These are phyloP conservation scores for Zalerion maritima DNA, from an alignment of 495 filamentous ascomycete genomes.

Conservation along the genomic window DNA sequence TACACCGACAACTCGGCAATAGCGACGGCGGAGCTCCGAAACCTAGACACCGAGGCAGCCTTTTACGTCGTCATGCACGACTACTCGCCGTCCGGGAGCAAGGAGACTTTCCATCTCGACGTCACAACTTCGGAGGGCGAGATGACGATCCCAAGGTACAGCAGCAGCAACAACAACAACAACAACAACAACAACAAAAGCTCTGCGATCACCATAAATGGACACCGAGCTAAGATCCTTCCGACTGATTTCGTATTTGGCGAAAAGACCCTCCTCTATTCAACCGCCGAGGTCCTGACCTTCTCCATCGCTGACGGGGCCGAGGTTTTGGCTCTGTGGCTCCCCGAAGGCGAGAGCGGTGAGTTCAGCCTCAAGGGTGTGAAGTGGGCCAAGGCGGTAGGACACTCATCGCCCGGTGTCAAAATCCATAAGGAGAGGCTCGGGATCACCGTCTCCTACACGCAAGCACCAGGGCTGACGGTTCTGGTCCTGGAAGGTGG, in stretches of 20 bases:
- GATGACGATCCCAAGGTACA: conserved; percentile 25
- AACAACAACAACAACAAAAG: conserved; percentile 8
- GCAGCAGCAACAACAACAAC: not conserved
- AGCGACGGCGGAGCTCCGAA: conserved; percentile 35
- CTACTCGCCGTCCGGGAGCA: conserved; percentile 27
- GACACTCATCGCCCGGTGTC: conserved; percentile 23
- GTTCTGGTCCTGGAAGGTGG: conserved; percentile 30
- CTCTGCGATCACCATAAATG: conserved; percentile 34
- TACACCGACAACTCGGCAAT: conserved; percentile 33
- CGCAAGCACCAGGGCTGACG: conserved; percentile 30
- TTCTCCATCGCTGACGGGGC: conserved; percentile 31
- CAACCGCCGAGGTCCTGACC: conserved; percentile 44
- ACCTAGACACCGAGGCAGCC: conserved; percentile 36
- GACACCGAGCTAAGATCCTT: conserved; percentile 44
- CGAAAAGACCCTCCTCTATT: conserved; percentile 37
- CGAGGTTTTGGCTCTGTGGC: conserved; percentile 38
- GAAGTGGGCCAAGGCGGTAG: conserved; percentile 21
- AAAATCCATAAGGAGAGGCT: conserved; percentile 20
- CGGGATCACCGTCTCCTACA: conserved; percentile 25
- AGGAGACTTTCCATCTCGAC: conserved; percentile 35
- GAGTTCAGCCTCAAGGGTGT: conserved; percentile 38
- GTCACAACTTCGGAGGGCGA: conserved; percentile 39
- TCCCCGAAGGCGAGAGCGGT: conserved; percentile 36
- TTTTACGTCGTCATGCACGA: conserved; percentile 44
- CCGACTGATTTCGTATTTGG: conserved; percentile 44